Percentiles rank a stretch among this genome's conserved stretches.
These are phyloP conservation scores for Hericium alpestre DNA, from an alignment of 768 basidiomycete genomes.

Conservation along the genomic window DNA sequence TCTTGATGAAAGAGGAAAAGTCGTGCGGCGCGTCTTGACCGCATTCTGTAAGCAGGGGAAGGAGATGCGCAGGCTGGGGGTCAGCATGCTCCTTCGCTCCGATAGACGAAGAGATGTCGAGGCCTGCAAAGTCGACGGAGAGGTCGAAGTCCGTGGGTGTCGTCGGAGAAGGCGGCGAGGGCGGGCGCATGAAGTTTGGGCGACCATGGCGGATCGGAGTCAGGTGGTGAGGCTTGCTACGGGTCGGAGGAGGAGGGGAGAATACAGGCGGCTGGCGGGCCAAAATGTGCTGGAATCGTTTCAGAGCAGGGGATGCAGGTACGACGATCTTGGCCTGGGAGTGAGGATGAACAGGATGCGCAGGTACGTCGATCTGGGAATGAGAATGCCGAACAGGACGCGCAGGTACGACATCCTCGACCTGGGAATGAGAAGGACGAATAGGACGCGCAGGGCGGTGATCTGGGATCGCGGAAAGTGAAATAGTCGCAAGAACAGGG, in stretches of 20 bases:
- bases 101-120: conserved; percentile 21
- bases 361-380: neutral
- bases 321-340: conserved; percentile 29
- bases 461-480: neutral
- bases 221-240: conserved; percentile 43
- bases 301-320: conserved; percentile 20
- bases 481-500: neutral
- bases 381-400: no score
- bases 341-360: neutral
- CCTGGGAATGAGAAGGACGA: neutral
- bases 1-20: conserved; percentile 75
- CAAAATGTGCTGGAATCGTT: conserved; percentile 2
- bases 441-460: neutral
- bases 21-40: conserved; percentile 58
- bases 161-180: conserved; percentile 44
- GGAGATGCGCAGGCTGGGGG: conserved; percentile 40
- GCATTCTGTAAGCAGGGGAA: conserved; percentile 62
- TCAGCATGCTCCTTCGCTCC: conserved; percentile 11
- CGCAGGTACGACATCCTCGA: conserved; percentile 35
- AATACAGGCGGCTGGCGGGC: neutral
- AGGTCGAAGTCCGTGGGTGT: conserved; percentile 41
- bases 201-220: conserved; percentile 53
- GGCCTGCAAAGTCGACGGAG: conserved; percentile 35
- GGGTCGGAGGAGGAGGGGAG: conserved; percentile 4
- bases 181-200: conserved; percentile 24